Evolutionary conservation across 2,329 filamentous ascomycete genomes (phyloP), one percentile per base, ranked within the genome.

Genomic region (Ceratocystis colombiana): DNA sequence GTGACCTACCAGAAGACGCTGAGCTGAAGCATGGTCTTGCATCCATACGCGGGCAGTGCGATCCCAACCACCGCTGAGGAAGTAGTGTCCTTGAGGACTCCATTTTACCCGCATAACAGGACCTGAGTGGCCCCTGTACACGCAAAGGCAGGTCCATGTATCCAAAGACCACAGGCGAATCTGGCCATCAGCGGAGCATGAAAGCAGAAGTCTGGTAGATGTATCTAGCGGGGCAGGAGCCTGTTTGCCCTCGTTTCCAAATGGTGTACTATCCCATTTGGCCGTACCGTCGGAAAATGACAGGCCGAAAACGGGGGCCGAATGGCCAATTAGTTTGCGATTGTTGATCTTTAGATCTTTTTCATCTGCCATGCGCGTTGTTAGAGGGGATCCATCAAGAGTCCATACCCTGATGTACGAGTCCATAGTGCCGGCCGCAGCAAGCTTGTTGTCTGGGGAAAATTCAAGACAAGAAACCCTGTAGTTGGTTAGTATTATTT

Each of bases 351-450:
- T 83, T 68, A 80, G 73, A 48, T 84, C 81, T 67, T 85, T 82
- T 70, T 84, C 83, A 12, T 79, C 77, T 0, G 79, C 74, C 57
- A 86, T 81, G 62, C 84, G 83, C 15, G 88, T 88, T 59, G 84
- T 84, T 12, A 99, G 83, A 2, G 89, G 83, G 69, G 88, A 88
- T 69, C 93, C 94, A 71, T 96, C 89, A 50, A 97, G 79, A 48
- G 88, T 88, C 91, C 93, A 99, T 12, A 99, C 84, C 17, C 93
- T 88, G 71, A 99, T 96, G 73, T 96, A 97, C 0, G 93, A 97
- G 73, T 97, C 92, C 65, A 88, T 86, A 61, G 92, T 96, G 33
- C 94, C 95, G 25, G 87, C 89, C 28, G 94, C 94, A 46, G 94
- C 89, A 33, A 97, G 82, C 70, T 87, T 83, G 69, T 90, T 88